A percentile compares a stretch with the other conserved stretches of the same genome.
These are phyloP conservation scores for Sutorius australiensis DNA, from an alignment of 768 basidiomycete species.

Conservation along the genomic window DNA sequence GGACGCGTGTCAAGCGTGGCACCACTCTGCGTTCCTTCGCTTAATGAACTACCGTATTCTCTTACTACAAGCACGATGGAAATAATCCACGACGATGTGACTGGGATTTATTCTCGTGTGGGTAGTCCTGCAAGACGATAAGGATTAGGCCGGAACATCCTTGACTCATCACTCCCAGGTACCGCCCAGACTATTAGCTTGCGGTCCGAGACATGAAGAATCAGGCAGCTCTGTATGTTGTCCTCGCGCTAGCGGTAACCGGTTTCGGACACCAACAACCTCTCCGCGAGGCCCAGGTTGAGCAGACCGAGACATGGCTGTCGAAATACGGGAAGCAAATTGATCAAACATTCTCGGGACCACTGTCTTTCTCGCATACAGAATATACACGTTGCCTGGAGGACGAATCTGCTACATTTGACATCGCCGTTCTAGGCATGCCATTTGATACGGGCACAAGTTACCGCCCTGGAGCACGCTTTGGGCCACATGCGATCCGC, in stretches of 20 bases:
- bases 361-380: slow-evolving; percentile 78
- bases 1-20: neutral
- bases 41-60: too few species aligned
- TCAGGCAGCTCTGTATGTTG: neutral
- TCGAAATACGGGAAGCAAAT: slow-evolving; percentile 72
- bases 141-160: neutral
- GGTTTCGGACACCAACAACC: slow-evolving; percentile 15
- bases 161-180: neutral
- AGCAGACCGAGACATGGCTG: slow-evolving; percentile 46
- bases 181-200: neutral
- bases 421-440: slow-evolving; percentile 79
- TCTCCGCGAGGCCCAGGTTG: neutral
- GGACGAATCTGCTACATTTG: slow-evolving; percentile 18
- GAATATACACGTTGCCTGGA: slow-evolving; percentile 45
- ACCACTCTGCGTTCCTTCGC: too few species aligned
- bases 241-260: neutral
- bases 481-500: slow-evolving; percentile 84
- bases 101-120: neutral
- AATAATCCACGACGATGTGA: too few species aligned
- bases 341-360: slow-evolving; percentile 76
- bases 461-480: slow-evolving; percentile 67
- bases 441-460: slow-evolving; percentile 70
- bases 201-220: slow-evolving; percentile 12
- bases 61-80: too few species aligned
- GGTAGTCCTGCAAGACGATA: neutral